Conservation (phyloP, 345 rosid genomes). For the Populus pruinosa region DNA sequence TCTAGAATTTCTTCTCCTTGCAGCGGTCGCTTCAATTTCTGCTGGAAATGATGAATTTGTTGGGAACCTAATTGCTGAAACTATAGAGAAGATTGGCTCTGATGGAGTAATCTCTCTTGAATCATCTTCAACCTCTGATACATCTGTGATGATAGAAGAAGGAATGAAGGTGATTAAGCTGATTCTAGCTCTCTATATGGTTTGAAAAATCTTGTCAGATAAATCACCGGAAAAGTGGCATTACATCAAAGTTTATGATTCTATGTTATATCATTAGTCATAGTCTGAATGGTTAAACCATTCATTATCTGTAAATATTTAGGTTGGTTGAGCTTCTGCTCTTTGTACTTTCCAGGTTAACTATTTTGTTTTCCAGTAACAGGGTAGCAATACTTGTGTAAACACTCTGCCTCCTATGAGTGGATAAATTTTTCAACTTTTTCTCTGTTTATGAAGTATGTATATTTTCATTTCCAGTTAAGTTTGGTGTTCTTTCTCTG, state of each 20-base stretch:
- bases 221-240: not conserved
- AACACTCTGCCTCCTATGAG: not conserved
- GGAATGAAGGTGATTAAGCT: slow-evolving; percentile 64
- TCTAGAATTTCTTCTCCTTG: not conserved
- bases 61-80: slow-evolving; percentile 63
- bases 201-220: not conserved
- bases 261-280: not conserved
- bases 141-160: slow-evolving; percentile 71
- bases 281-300: not conserved
- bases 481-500: slow-evolving; percentile 15
- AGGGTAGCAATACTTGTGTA: not conserved
- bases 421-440: not conserved
- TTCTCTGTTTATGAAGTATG: not conserved
- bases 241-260: not conserved
- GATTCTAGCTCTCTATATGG: slow-evolving; percentile 6
- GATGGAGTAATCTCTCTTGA: slow-evolving; percentile 82
- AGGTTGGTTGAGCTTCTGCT: not conserved
- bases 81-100: slow-evolving; percentile 72
- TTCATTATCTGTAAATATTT: not conserved
- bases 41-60: slow-evolving; percentile 82
- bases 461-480: not conserved
- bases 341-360: not conserved
- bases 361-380: not conserved
- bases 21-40: slow-evolving; percentile 91
- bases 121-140: slow-evolving; percentile 68